phyloP scores from a whole-genome alignment of 768 basidiomycete species.

The Mycena vitilis region DNA sequence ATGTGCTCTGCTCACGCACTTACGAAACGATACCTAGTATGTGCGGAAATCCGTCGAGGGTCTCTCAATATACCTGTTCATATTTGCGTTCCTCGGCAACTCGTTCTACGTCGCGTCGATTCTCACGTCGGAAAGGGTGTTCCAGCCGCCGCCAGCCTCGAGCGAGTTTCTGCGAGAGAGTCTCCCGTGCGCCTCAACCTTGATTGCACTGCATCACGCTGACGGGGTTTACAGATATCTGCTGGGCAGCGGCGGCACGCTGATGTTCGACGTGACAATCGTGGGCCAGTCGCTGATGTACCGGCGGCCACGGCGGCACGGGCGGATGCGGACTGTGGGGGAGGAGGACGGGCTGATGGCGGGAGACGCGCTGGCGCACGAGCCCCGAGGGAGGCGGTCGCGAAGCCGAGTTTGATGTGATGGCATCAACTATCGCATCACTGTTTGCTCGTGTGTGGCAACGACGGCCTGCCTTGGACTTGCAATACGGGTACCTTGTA shows the following conservation, averaged over 20 bases:
- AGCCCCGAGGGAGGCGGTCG: not conserved
- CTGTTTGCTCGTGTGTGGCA: not conserved
- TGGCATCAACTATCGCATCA: constrained; percentile 6
- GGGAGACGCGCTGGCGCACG: constrained; percentile 24
- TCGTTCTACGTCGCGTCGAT: constrained; percentile 93
- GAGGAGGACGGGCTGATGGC: constrained; percentile 32
- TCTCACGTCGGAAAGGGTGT: constrained; percentile 76
- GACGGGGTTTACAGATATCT: constrained; percentile 69
- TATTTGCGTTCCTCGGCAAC: constrained; percentile 95
- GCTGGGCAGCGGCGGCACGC: constrained; percentile 91
- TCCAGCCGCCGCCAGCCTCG: constrained; percentile 68
- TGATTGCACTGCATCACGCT: not conserved
- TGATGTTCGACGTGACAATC: constrained; percentile 94
- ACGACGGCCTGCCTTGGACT: not conserved
- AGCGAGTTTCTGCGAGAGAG: constrained; percentile 80
- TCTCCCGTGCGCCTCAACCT: constrained; percentile 72
- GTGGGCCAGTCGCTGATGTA: constrained; percentile 89
- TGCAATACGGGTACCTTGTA: not conserved
- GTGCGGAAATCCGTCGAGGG: constrained; percentile 94
- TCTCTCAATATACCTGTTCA: constrained; percentile 91
- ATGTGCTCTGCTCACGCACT: constrained; percentile 1
- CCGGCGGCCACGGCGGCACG: constrained; percentile 57
- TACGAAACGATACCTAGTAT: constrained; percentile 59
- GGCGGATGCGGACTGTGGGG: constrained; percentile 14
- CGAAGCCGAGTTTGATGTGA: not conserved